These are phyloP conservation scores for Trametes pubescens DNA, from an alignment of 1,284 basidiomycete species.

Conservation along the genomic window DNA sequence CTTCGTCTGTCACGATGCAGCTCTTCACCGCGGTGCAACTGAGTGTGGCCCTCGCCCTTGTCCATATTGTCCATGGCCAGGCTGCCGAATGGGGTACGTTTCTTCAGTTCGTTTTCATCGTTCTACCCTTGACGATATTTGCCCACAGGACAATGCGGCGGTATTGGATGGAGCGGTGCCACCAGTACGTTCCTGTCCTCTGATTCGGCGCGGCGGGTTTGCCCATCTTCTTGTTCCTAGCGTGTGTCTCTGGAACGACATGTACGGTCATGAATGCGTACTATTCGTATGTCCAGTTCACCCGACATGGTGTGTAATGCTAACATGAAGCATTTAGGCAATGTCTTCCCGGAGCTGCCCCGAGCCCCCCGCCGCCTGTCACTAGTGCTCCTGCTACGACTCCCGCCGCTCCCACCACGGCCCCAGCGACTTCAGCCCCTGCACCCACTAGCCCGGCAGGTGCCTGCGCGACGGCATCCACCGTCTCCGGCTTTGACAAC, in stretches of 20 bases:
- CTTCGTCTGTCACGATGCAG: constrained; percentile 25
- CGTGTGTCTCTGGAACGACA: constrained; percentile 27
- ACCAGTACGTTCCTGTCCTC: constrained; percentile 17
- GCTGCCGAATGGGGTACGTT: constrained; percentile 39
- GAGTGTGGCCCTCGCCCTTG: constrained; percentile 28
- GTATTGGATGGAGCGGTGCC: constrained; percentile 35
- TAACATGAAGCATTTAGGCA: constrained; percentile 7
- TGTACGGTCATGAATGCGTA: constrained; percentile 28
- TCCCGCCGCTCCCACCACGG: constrained; percentile 6
- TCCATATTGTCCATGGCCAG: constrained; percentile 14
- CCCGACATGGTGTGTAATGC: too few species aligned
- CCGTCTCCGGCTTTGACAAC: constrained; percentile 43
- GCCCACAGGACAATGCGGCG: constrained; percentile 34
- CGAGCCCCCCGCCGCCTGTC: constrained; percentile 5
- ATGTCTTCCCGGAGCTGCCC: constrained; percentile 27
- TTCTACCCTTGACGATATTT: background rate
- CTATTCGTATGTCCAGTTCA: constrained; percentile 26
- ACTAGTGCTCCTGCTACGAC: constrained; percentile 10
- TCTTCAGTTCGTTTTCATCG: too few species aligned
- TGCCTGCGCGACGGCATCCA: constrained; percentile 35
- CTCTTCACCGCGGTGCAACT: constrained; percentile 28
- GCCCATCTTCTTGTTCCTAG: constrained; percentile 5
- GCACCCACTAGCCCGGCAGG: constrained; percentile 19
- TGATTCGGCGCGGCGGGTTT: too few species aligned
- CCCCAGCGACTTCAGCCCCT: constrained; percentile 9